phyloP scores from a whole-genome alignment of 768 basidiomycete species.

The Leccinum aurantiacum region DNA sequence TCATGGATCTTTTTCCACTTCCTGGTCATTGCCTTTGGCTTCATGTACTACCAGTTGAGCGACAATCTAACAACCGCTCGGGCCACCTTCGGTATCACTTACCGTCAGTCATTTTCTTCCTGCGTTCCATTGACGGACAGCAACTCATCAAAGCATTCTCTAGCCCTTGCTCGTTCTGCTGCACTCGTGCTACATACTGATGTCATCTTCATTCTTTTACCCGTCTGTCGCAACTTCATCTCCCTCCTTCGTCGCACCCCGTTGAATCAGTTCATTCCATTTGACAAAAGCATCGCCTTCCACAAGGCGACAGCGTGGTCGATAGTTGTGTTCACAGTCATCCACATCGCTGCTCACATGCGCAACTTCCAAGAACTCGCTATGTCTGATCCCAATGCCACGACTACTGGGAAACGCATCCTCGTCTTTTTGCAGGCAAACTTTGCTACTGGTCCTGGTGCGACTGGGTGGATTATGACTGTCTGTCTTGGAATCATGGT shows the following conservation, averaged over 20 bases:
- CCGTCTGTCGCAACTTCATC: slow-evolving; percentile 93
- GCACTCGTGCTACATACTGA: slow-evolving; percentile 91
- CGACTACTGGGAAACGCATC: slow-evolving; percentile 52
- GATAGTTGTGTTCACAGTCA: slow-evolving; percentile 71
- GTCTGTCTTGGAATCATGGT: slow-evolving; percentile 73
- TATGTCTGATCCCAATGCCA: slow-evolving; percentile 51
- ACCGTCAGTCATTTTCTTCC: slow-evolving; percentile 48
- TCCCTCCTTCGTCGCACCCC: slow-evolving; percentile 85
- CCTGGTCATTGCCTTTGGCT: slow-evolving; percentile 74
- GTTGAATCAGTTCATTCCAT: slow-evolving; percentile 83
- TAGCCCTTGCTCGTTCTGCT: slow-evolving; percentile 84
- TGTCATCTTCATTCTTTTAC: slow-evolving; percentile 90
- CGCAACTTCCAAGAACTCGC: slow-evolving; percentile 77
- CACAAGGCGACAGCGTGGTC: slow-evolving; percentile 92
- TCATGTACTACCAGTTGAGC: slow-evolving; percentile 74
- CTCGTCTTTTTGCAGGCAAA: slow-evolving; percentile 75
- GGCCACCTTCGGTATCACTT: slow-evolving; percentile 70
- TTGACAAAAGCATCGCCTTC: slow-evolving; percentile 90
- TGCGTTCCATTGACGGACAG: background rate
- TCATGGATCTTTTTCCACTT: slow-evolving; percentile 81
- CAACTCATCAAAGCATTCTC: background rate
- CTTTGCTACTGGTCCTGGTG: slow-evolving; percentile 79
- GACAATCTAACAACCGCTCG: slow-evolving; percentile 75
- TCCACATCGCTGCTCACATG: slow-evolving; percentile 86
- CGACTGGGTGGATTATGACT: slow-evolving; percentile 90